These are phyloP conservation scores for Phytomonas sp. DNA, from an alignment of 208 protist species.

Conservation along the genomic window DNA sequence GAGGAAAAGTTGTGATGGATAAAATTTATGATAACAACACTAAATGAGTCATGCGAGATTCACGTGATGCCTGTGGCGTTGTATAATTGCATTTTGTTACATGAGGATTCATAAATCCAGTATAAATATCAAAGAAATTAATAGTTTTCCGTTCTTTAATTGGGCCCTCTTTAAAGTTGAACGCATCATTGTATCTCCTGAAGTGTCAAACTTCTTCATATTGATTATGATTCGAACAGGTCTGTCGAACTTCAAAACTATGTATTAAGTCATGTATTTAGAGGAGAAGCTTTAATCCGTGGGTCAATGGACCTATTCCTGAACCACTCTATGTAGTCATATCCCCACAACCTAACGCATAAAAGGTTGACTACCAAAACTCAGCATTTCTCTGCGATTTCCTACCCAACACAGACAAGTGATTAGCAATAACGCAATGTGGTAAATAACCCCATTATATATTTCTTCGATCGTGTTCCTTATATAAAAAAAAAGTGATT, in stretches of 20 bases:
- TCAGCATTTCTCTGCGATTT: background rate
- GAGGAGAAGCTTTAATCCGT: background rate
- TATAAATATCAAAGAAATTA: background rate
- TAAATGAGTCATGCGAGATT: slow-evolving; percentile 1
- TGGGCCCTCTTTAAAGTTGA: background rate
- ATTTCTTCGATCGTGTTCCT: background rate
- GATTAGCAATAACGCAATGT: background rate
- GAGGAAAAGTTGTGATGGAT: background rate
- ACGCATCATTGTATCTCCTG: background rate
- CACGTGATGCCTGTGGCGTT: background rate
- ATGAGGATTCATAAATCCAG: background rate
- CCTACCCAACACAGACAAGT: background rate
- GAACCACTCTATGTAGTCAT: background rate
- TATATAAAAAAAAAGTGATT: too few relatives aligned
- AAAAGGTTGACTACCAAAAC: background rate
- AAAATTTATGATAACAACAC: background rate
- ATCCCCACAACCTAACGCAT: background rate
- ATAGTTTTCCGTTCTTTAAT: background rate
- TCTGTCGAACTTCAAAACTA: background rate
- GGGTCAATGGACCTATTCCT: background rate
- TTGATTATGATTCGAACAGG: background rate
- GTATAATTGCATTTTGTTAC: background rate
- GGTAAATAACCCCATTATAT: background rate
- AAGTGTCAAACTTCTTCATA: background rate
- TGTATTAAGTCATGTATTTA: background rate